Evolutionary conservation across 1,139 yeast species (phyloP), one percentile per base, ranked within the genome.

Genomic region (Pneumocystis murina): DNA sequence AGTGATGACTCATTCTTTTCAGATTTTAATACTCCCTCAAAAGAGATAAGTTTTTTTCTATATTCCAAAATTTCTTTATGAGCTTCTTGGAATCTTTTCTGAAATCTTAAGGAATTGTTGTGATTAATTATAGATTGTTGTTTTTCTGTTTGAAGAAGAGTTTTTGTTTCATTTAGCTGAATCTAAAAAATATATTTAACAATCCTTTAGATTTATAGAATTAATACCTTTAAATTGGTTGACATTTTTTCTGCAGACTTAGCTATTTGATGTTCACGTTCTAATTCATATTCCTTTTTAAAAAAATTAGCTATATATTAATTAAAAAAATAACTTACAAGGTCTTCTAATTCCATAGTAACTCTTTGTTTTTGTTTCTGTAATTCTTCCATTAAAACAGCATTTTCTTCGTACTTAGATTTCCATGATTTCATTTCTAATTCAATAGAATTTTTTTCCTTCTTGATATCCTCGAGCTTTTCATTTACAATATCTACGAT

Each of bases 401-500:
- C 7, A 48, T 48, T 48, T 12, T 48, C 55, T 48, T 48, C 55
- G 17, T 48, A 24, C n/a, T 48, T 48, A 3, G 55, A 48, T 48
- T 48, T 61, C 61, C 62, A 43, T 24, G 60, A 59, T 16, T 54
- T 41, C n/a, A 60, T 35, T 48, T 64, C 60, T 24, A 14, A 16
- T 4, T 28, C 61, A 17, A 64, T 57, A 7, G 61, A 59, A n/a
- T 39, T 12, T 35, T 64, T 64, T n/a, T 60, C 36, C 2, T 59
- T 62, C 8, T 55, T 48, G n/a, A 63, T 36, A 10, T 30, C 20
- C 38, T 54, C 35, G n/a, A 64, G 65, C 43, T 59, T 61, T 28
- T 60, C 59, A 54, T 63, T 59, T 48, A 48, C 55, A 24, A 48
- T 48, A 48, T 20, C 33, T 24, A 48, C 55, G 2, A 48, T 48